Evolutionary conservation across 2,329 filamentous ascomycete genomes (phyloP), one percentile per base, ranked within the genome.

Genomic region (Cephalotrichum gorgonifer): DNA sequence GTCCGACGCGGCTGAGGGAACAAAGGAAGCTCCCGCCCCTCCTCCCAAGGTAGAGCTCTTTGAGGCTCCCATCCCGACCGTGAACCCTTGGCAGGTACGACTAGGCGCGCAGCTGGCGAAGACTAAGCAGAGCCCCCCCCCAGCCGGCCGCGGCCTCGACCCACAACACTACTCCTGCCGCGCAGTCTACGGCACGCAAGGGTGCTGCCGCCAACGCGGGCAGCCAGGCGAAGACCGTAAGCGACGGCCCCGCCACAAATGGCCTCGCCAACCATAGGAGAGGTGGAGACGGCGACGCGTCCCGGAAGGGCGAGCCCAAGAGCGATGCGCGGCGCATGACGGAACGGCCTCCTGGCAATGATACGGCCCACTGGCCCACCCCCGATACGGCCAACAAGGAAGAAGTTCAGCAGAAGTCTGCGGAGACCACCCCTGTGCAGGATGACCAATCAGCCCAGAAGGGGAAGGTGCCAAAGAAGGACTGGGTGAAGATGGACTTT

Each of bases 51-150:
- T 79, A 42, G 77, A 84, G 57, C 72, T 95, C 39, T 83, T 85
- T 43, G 88, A 93, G 52, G 91, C 91, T 17, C 85, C 88, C 27
- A 74, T 86, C 41, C 93, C 93, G 1, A 65, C 80, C 2, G 85
- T 96, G 51, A 98, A 98, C 64, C 72, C 90, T 53, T 98, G 93
- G 91, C 78, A 83, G 54, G 81, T 90, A 66, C 79, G 90, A 50
- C 83, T 77, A 57, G 83, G 88, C 58, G 81, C 81, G 43, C 68
- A 74, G 42, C 70, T 75, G 53, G 71, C 77, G 35, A 83, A 80
- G 62, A 62, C 64, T 23, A 76, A 73, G 58, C 46, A 30, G 52
- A 35, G 20, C 22, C 20, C 20, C 26, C n/a, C 22, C 30, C 25
- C 30, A 23, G 12, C 28, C 30, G 33, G 15, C 41, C 3, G 41